Conservation (phyloP, 2,329 filamentous ascomycete genomes). For the Aspergillus sp. region DNA sequence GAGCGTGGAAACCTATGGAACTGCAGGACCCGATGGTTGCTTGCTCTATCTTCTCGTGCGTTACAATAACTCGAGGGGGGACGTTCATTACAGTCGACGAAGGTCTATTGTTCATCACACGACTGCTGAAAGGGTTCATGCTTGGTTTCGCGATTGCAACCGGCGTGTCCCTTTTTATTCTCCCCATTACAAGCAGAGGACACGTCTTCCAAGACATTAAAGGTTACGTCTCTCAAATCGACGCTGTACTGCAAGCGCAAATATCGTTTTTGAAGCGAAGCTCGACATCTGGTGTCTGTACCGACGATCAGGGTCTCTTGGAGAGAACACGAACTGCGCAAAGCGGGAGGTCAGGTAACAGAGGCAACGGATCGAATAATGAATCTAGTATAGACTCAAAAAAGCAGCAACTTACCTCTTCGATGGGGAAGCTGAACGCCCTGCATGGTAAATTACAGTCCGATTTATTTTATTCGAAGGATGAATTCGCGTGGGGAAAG, state of each 20-base stretch:
- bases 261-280: conserved; percentile 50
- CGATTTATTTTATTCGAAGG: conserved; percentile 64
- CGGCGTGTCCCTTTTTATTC: conserved; percentile 56
- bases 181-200: conserved; percentile 59
- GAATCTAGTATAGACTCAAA: conserved; percentile 7
- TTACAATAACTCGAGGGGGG: conserved; percentile 51
- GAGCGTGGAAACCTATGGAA: conserved; percentile 55
- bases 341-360: conserved; percentile 6
- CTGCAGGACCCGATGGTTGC: conserved; percentile 61
- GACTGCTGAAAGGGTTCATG: conserved; percentile 56
- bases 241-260: conserved; percentile 53
- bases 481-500: conserved; percentile 65
- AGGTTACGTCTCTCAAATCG: conserved; percentile 47
- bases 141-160: conserved; percentile 59
- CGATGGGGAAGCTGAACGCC: conserved; percentile 43
- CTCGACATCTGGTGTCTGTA: conserved; percentile 5
- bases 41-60: conserved; percentile 60
- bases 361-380: conserved; percentile 4
- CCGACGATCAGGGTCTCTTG: conserved; percentile 8
- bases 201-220: conserved; percentile 55
- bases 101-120: conserved; percentile 32
- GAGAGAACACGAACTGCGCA: conserved; percentile 13
- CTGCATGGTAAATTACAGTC: conserved; percentile 58
- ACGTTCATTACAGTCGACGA: conserved; percentile 37
- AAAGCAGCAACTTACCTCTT: conserved; percentile 21